Conservation (phyloP, 352 stramenopile genomes). For the Globisporangium carolinianum region DNA sequence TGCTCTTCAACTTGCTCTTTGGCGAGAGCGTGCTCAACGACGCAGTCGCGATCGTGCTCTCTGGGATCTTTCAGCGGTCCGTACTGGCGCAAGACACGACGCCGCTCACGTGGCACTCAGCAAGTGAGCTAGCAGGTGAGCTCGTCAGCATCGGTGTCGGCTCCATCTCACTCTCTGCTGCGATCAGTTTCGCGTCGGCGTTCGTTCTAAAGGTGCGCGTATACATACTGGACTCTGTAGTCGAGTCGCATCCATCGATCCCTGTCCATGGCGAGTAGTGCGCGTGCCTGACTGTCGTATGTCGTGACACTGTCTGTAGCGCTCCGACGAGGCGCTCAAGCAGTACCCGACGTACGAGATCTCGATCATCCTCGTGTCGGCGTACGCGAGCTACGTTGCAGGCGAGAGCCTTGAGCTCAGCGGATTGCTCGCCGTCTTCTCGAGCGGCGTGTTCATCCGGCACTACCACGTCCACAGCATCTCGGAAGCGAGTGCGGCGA, state of each 20-base stretch:
- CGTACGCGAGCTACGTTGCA: slow-evolving; percentile 37
- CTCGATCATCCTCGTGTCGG: slow-evolving; percentile 42
- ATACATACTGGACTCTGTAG: no score
- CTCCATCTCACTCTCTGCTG: slow-evolving; percentile 34
- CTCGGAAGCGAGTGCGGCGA: slow-evolving; percentile 23
- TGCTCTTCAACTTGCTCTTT: slow-evolving; percentile 86
- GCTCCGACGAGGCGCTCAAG: slow-evolving; percentile 10
- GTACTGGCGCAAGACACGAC: slow-evolving; percentile 19
- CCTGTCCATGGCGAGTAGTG: no score
- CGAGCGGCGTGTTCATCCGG: slow-evolving; percentile 54
- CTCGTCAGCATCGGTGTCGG: slow-evolving; percentile 37
- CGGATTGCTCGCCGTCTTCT: slow-evolving; percentile 84
- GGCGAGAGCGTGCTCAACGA: slow-evolving; percentile 80
- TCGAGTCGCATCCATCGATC: no score
- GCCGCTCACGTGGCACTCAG: slow-evolving; percentile 7
- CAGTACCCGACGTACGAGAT: slow-evolving; percentile 59
- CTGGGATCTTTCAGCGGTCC: slow-evolving; percentile 39
- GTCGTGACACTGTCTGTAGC: background rate
- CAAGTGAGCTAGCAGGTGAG: no score
- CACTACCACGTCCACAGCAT: slow-evolving; percentile 51
- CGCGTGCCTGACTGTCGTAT: no score
- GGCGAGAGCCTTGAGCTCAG: slow-evolving; percentile 32
- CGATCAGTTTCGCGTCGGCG: slow-evolving; percentile 40
- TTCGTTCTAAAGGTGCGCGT: slow-evolving; percentile 11
- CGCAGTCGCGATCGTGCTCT: slow-evolving; percentile 67